Evolutionary conservation across 2,329 filamentous ascomycete species (phyloP), one percentile per base, ranked within the genome.

Genomic region (Curvularia lunata): DNA sequence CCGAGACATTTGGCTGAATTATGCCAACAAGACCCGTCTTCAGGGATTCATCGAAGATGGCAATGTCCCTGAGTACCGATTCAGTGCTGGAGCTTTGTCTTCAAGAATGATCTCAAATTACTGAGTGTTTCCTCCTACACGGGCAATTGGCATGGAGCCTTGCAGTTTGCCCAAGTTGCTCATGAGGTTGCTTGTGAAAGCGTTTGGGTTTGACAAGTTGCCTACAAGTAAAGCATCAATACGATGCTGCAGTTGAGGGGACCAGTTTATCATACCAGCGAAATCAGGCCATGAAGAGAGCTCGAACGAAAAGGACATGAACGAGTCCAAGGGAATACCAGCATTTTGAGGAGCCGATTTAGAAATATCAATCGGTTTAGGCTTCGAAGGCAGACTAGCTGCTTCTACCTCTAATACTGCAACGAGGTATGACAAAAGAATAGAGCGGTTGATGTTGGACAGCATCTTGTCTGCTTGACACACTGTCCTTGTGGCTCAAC

Each of bases 91-190:
- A 87, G 81, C 2, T 5, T 7, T 12, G 4, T 16, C 6, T 7
- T 13, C 5, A 8, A 12, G 4, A 84, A 87, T 41, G 88, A 77
- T 8, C 84, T 84, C 61, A 19, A 83, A 86, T 75, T 88, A 86
- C 64, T 74, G 86, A 0, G 86, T 88, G 62, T 88, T 88, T n/a
- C 86, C 86, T 4, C 87, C 86, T 1, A 88, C 84, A 16, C 86
- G 79, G 53, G 88, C 83, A 62, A 84, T 81, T 1, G 86, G 86
- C 59, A 86, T 86, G 4, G 78, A 80, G 5, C 85, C 85, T 16
- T 78, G 79, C 2, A 87, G 65, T 18, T 80, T 70, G 1, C 78
- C 83, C 23, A 88, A 65, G 54, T 87, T 88, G 38, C 82, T 80
- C 32, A 88, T 73, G 7, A 88, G 78, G 48, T 85, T 86, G 59